A percentile compares a stretch with the other conserved stretches of the same genome.
phyloP scores from a whole-genome alignment of 192 early-diverging fungal species.

The Backusella liffmaniae region DNA sequence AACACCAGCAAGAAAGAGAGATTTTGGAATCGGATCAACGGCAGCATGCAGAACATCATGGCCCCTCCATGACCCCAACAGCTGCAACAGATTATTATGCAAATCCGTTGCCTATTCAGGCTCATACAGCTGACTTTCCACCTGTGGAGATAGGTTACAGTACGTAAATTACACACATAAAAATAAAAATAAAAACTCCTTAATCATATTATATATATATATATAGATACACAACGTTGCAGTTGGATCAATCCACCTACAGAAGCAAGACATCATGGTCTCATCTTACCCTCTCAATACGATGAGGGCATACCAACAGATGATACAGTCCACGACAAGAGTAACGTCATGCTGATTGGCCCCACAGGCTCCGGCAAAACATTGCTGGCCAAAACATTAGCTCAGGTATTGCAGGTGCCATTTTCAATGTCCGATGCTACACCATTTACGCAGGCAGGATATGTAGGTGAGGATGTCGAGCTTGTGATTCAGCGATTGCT shows the following conservation, averaged over 20 bases:
- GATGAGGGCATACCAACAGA: not conserved
- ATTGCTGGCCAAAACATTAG: constrained; percentile 76
- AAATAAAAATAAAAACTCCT: not conserved
- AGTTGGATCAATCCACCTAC: constrained; percentile 35
- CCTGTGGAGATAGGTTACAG: constrained; percentile 12
- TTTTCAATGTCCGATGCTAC: constrained; percentile 91
- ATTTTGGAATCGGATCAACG: constrained; percentile 17
- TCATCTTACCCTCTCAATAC: not conserved
- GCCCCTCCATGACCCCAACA: constrained; percentile 1
- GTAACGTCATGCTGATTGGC: constrained; percentile 84
- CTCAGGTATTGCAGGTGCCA: constrained; percentile 81
- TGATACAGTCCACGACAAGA: constrained; percentile 77
- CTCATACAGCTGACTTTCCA: not conserved
- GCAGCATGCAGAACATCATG: constrained; percentile 24
- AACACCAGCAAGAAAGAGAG: constrained; percentile 7
- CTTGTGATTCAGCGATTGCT: constrained; percentile 79
- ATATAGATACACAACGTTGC: constrained; percentile 15
- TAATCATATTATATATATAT: not conserved
- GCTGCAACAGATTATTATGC: constrained; percentile 11
- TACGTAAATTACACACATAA: not conserved
- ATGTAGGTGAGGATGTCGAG: constrained; percentile 92
- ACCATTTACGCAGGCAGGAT: constrained; percentile 89
- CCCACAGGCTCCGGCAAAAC: constrained; percentile 89
- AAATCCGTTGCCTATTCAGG: constrained; percentile 6
- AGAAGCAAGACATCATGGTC: not conserved